phyloP scores from a whole-genome alignment of 306 rosid genomes.

The Fragaria vesca region DNA sequence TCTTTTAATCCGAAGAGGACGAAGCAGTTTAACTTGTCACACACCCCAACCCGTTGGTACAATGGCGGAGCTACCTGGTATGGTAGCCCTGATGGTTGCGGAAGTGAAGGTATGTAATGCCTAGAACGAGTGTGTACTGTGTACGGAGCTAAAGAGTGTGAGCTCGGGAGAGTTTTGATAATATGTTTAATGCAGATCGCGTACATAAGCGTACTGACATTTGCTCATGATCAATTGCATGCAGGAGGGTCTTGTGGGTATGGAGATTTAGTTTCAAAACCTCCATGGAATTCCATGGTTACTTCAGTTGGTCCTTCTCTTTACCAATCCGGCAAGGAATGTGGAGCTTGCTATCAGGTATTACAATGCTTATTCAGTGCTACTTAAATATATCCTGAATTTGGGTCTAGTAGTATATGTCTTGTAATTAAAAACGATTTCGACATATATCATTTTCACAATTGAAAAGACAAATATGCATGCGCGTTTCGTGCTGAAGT shows the following conservation, averaged over 20 bases:
- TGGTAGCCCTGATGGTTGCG: slow-evolving; percentile 40
- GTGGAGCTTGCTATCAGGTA: slow-evolving; percentile 51
- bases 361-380: too few relatives aligned
- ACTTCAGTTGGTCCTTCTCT: slow-evolving; percentile 43
- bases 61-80: slow-evolving; percentile 49
- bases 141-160: neutral
- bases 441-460: neutral
- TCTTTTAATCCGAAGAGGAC: slow-evolving; percentile 4
- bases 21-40: slow-evolving; percentile 28
- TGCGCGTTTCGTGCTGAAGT: neutral
- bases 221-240: neutral
- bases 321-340: slow-evolving; percentile 37
- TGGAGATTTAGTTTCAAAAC: slow-evolving; percentile 35
- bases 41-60: slow-evolving; percentile 24
- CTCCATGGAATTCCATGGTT: slow-evolving; percentile 44
- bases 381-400: too few relatives aligned
- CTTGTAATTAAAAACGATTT: neutral
- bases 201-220: neutral
- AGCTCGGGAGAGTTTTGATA: neutral
- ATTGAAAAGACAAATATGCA: neutral
- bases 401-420: too few relatives aligned
- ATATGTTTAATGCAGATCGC: neutral
- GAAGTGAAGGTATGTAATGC: slow-evolving; percentile 33
- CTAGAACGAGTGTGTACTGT: neutral
- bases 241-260: slow-evolving; percentile 56